phyloP scores from a whole-genome alignment of 176 grass and related monocot genomes.

The Pharus latifolius region DNA sequence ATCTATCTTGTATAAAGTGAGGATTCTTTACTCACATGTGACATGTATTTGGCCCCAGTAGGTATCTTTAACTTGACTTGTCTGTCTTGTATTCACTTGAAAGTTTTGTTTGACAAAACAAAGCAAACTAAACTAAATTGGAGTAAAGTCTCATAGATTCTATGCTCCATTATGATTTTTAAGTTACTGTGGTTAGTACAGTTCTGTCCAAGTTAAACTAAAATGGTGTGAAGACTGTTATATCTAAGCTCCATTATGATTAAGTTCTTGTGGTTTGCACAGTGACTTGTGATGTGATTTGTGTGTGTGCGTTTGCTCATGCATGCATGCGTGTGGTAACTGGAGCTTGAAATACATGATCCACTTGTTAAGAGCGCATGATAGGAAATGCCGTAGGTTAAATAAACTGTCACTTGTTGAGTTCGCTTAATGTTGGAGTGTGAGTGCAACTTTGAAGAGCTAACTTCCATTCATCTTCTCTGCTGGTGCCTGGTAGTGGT shows the following conservation, averaged over 20 bases:
- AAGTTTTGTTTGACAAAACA: background rate
- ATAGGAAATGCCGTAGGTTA: background rate
- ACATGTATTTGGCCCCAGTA: too few relatives aligned
- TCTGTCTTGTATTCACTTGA: background rate
- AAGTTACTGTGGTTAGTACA: background rate
- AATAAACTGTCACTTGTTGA: background rate
- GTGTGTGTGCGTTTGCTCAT: background rate
- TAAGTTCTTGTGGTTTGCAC: background rate
- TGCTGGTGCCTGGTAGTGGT: too few relatives aligned
- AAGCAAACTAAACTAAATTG: background rate
- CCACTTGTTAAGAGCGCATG: background rate
- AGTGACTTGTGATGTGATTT: too few relatives aligned
- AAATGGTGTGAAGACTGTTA: background rate
- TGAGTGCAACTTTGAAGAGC: too few relatives aligned
- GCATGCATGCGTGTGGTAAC: background rate
- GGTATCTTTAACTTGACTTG: background rate
- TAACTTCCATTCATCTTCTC: background rate
- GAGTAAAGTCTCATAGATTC: background rate
- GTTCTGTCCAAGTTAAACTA: background rate
- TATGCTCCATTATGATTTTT: background rate
- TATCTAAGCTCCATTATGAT: background rate
- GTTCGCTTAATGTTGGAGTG: background rate
- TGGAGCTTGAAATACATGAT: background rate
- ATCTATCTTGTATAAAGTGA: slow-evolving; percentile 6
- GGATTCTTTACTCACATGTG: too few relatives aligned